Base-by-base conservation (phyloP, 1,284 basidiomycete genomes). In the Melampsora allii-populina region DNA sequence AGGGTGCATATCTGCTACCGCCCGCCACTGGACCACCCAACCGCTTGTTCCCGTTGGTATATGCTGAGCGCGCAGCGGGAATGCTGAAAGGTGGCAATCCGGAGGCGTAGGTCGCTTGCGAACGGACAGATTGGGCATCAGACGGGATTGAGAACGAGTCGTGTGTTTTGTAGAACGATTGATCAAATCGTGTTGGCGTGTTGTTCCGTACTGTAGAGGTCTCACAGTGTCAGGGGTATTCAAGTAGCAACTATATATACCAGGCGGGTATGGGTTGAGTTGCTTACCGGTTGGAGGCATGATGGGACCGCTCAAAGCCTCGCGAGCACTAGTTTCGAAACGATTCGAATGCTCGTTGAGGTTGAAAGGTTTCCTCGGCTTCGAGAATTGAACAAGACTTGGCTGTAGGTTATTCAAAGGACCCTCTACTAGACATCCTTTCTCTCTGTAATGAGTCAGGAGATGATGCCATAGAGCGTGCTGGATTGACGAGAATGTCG, bases 351-450 rank as follows among this genome's bases (percentile, higher is more conserved):
- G 64, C 19, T 76, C 68, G 67, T 77, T 73, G 33, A 76, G 75
- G 66, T 79, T 77, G 66, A 76, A 77, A 5, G 91, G 87, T 72
- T 92, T 89, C 68, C 92, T 87, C 21, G 94, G 94, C 83, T 94
- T 94, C 85, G 90, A 92, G 84, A 99, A 98, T 81, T 98, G 96
- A 74, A 98, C 97, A 94, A 98, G 95, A 83, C 92, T 94, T 5
- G 93, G 86, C 82, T 98, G 96, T 48, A 99, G 84, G 83, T 99
- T 98, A 82, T 88, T 95, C 67, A 99, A 85, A 0, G 94, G 92
- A 2, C 96, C 96, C 82, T 99, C 96, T 33, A 99, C 96, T 63
- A 99, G 88, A 79, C 88, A 89, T 73, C 85, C 88, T 83, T 91
- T 94, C 83, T 98, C 95, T 84, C 98, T 98, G 87, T 95, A 98